These are phyloP conservation scores for Chrysochromulina tobinii DNA, from an alignment of 78 protist genomes.

Conservation along the genomic window DNA sequence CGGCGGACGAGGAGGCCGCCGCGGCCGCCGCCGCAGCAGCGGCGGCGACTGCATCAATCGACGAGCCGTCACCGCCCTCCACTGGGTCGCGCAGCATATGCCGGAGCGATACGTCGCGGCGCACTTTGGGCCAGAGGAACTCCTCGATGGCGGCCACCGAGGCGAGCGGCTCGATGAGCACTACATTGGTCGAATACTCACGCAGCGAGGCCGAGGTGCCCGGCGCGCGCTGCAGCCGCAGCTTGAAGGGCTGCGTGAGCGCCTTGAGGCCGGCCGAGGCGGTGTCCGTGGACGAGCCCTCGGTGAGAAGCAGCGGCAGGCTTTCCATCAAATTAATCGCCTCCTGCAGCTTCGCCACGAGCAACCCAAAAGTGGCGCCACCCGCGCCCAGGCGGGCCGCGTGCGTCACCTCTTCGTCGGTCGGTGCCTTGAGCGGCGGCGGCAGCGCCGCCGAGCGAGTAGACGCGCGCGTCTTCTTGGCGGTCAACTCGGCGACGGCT, in stretches of 20 bases:
- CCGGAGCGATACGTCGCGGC: neutral
- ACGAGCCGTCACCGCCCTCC: no score
- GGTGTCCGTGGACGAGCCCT: neutral
- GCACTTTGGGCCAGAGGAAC: conserved; percentile 66
- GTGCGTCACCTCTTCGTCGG: neutral
- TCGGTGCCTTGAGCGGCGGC: neutral
- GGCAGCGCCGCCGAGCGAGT: neutral
- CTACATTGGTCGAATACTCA: conserved; percentile 46
- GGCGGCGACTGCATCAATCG: no score
- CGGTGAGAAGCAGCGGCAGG: conserved; percentile 13
- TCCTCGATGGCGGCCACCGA: conserved; percentile 70
- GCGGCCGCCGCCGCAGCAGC: no score
- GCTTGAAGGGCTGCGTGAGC: conserved; percentile 47
- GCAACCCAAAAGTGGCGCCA: neutral
- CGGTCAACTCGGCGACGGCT: neutral
- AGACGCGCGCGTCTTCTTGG: no score
- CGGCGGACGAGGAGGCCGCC: no score
- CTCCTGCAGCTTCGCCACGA: conserved; percentile 31
- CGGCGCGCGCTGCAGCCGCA: conserved; percentile 29
- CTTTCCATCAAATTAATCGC: conserved; percentile 12
- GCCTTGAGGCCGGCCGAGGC: neutral
- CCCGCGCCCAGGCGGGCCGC: neutral
- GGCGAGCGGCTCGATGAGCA: conserved; percentile 77
- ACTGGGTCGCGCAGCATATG: neutral
- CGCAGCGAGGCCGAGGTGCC: neutral